phyloP scores from a whole-genome alignment of 2,329 filamentous ascomycete species.

The Sclerotinia sclerotiorum region DNA sequence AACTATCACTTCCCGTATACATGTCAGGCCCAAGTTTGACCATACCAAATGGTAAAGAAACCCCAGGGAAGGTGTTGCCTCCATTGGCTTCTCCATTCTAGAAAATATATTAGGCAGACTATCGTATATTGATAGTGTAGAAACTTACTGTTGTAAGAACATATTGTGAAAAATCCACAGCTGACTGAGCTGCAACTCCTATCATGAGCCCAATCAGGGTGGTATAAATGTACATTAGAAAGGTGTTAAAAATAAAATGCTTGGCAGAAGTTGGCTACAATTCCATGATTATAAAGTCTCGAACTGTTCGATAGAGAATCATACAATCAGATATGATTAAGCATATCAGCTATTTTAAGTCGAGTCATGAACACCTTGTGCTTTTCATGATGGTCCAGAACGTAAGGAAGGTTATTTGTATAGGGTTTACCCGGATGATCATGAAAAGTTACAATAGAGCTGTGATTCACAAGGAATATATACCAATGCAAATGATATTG shows the following conservation, averaged over 20 bases:
- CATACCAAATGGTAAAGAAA: constrained; percentile 28
- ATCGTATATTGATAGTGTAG: neutral
- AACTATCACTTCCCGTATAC: constrained; percentile 46
- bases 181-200: neutral
- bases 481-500: neutral
- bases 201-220: constrained; percentile 13
- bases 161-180: constrained; percentile 22
- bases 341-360: neutral
- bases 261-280: neutral
- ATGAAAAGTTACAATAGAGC: neutral
- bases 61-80: constrained; percentile 28
- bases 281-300: neutral
- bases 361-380: neutral
- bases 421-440: neutral
- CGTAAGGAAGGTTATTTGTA: neutral
- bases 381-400: neutral
- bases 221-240: constrained; percentile 12
- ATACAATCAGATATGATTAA: neutral
- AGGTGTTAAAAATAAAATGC: neutral
- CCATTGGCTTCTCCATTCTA: constrained; percentile 21
- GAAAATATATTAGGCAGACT: neutral
- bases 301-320: neutral
- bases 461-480: neutral
- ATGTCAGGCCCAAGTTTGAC: constrained; percentile 36
- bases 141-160: constrained; percentile 23